These are phyloP conservation scores for Plasmodium malariae DNA, from an alignment of 169 alveolate genomes.

Conservation along the genomic window DNA sequence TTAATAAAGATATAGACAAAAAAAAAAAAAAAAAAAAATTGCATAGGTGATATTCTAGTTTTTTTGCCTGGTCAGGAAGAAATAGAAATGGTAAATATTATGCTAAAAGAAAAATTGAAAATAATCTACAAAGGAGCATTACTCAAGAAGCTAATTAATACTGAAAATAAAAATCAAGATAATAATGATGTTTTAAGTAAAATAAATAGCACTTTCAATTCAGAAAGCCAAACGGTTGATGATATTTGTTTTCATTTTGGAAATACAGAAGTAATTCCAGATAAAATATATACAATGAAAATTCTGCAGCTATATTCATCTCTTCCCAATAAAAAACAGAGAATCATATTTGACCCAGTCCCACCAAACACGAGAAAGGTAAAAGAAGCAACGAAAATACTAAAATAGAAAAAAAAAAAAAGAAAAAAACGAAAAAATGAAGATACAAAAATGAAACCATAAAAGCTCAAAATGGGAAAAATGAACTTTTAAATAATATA, in stretches of 20 bases:
- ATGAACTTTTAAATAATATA: no score
- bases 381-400: background rate
- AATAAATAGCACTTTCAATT: slow-evolving; percentile 5
- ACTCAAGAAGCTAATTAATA: slow-evolving; percentile 69
- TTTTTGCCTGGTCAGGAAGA: slow-evolving; percentile 97
- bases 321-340: slow-evolving; percentile 88
- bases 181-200: slow-evolving; percentile 11
- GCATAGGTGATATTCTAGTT: slow-evolving; percentile 93
- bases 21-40: background rate
- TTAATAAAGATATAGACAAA: background rate
- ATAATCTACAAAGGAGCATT: slow-evolving; percentile 79
- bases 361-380: slow-evolving; percentile 77
- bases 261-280: slow-evolving; percentile 56
- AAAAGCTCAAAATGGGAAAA: no score
- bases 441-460: background rate
- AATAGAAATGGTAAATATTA: slow-evolving; percentile 87
- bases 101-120: slow-evolving; percentile 80
- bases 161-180: slow-evolving; percentile 57
- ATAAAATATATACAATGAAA: slow-evolving; percentile 64
- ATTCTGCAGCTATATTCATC: slow-evolving; percentile 85
- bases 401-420: no score
- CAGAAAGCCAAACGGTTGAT: slow-evolving; percentile 8
- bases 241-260: slow-evolving; percentile 77
- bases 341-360: slow-evolving; percentile 88
- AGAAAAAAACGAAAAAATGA: no score